Base-by-base conservation (phyloP, 148 eudicot genomes). In the Camellia japonica region DNA sequence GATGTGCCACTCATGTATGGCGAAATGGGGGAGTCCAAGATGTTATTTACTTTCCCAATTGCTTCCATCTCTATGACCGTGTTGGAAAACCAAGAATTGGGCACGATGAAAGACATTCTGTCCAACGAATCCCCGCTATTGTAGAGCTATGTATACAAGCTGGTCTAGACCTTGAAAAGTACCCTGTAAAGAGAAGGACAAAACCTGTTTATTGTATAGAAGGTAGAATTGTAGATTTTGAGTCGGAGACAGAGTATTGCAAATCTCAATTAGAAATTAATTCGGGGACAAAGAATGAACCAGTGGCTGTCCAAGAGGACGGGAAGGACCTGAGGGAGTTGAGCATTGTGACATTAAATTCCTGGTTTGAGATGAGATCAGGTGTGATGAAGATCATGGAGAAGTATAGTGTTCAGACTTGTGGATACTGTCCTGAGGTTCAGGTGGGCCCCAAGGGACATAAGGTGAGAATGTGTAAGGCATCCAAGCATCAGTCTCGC, bases 371-470 rank as follows among this genome's bases (percentile, higher is more conserved):
- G 79, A 89, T 90, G 90, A 84, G 89, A 73, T 83, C 88, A n/a
- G 93, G 91, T 38, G 80, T 83, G 10, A 86, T 68, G 82, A 87
- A 80, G 85, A 84, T 90, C 69, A 90, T 87, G 88, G 88, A 89
- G 77, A 90, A 82, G 78, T 90, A 90, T 80, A 77, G 73, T 38
- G 93, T 89, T 55, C 87, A 89, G 87, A 86, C 93, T 12, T 90
- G 93, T 63, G 91, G 93, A 63, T 89, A 84, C 80, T 90, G 93
- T 65, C 90, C 90, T 3, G 93, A 90, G 78, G 84, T 90, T 77
- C 93, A 90, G 82, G 93, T 90, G 20, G 91, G 93, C 63, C 89
- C 91, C 51, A 90, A 87, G 78, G 93, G 93, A 20, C 91, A 90
- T 83, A 90, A 90, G 83, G 90, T 89, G 67, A 84, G 90, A 78